Evolutionary conservation across 108 stramenopile species (phyloP).

Genomic region (Chaetoceros muelleri): DNA sequence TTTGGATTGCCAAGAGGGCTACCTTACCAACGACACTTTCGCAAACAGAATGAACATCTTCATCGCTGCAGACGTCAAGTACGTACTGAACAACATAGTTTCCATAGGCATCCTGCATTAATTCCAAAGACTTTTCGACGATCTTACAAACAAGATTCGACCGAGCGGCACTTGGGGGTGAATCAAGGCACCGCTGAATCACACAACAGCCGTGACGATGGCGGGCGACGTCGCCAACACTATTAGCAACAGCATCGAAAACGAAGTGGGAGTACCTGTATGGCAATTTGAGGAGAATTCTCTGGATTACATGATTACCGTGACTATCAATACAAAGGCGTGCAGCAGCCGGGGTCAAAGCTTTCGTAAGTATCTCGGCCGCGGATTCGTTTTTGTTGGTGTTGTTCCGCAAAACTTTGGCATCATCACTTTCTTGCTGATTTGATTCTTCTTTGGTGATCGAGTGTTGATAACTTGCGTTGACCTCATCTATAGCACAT

Average conservation of each 20-base stretch:
- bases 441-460: constrained; percentile 9
- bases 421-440: constrained; percentile 6
- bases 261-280: constrained; percentile 85
- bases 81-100: constrained; percentile 95
- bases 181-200: constrained; percentile 94
- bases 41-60: constrained; percentile 88
- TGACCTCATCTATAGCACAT: constrained; percentile 66
- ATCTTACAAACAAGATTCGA: constrained; percentile 82
- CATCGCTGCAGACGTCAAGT: constrained; percentile 81
- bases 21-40: constrained; percentile 85
- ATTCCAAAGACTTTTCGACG: constrained; percentile 84
- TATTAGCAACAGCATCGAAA: constrained; percentile 85
- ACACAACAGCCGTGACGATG: constrained; percentile 98
- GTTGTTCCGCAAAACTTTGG: constrained; percentile 1
- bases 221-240: constrained; percentile 88
- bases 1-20: constrained; percentile 85
- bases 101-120: constrained; percentile 95
- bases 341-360: constrained; percentile 83
- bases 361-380: constrained; percentile 67
- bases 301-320: constrained; percentile 96
- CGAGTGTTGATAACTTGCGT: constrained; percentile 5
- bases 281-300: constrained; percentile 87
- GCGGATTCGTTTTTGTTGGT: constrained; percentile 45
- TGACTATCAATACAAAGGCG: constrained; percentile 95
- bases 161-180: constrained; percentile 75